Conservation (phyloP, 169 alveolate species). For the Theileria orientalis region DNA sequence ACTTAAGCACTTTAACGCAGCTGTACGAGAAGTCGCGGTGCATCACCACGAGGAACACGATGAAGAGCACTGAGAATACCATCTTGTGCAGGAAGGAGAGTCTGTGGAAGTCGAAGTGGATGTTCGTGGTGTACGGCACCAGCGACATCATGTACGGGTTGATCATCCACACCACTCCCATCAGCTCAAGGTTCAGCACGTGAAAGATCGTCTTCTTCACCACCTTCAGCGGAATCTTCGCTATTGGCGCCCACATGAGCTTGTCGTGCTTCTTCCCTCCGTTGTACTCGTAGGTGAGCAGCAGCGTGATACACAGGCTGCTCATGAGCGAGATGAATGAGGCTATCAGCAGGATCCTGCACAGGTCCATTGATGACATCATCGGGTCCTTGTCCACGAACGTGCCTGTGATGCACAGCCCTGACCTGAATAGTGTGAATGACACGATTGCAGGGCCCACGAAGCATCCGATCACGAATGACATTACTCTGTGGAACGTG, state of each 20-base stretch:
- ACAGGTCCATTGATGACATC: not conserved
- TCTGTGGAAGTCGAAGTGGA: constrained; percentile 5
- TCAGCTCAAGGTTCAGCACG: not conserved
- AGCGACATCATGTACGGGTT: not conserved
- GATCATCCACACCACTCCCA: not conserved
- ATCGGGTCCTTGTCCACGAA: not conserved
- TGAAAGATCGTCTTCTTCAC: not conserved
- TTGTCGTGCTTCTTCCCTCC: not conserved
- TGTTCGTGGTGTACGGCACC: not conserved
- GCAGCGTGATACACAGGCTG: not conserved
- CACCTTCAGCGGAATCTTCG: not conserved
- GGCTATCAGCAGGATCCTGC: not conserved
- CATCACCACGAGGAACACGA: not conserved
- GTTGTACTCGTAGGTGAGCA: not conserved
- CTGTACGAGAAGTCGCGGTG: not conserved
- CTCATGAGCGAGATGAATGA: not conserved
- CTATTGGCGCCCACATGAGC: not conserved
- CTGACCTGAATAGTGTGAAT: not conserved
- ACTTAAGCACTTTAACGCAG: not conserved
- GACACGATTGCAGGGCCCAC: not conserved
- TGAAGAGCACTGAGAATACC: not conserved
- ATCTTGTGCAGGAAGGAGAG: not conserved
- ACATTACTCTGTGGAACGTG: not conserved
- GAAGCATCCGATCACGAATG: not conserved
- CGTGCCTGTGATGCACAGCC: not conserved